Conservation (phyloP, 129 eudicot species). For the Saussurea involucrata region DNA sequence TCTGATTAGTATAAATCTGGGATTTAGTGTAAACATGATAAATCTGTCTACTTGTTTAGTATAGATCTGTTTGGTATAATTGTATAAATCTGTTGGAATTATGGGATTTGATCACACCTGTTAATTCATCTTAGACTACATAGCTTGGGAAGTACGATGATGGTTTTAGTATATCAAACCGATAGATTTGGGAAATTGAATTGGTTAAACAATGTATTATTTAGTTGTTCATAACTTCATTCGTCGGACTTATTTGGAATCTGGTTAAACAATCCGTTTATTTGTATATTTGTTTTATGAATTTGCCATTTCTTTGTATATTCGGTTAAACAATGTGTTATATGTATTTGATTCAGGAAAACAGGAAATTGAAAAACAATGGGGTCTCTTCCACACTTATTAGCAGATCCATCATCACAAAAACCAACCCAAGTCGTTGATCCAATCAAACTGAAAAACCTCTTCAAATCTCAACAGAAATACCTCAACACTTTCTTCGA, state of each 20-base stretch:
- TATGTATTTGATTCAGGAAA: neutral
- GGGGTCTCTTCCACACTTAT: constrained; percentile 46
- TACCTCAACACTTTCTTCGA: constrained; percentile 86
- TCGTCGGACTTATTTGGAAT: neutral
- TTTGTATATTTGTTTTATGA: neutral
- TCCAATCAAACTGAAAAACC: constrained; percentile 49
- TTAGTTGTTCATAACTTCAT: neutral
- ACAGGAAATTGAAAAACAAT: constrained; percentile 6
- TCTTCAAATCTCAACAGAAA: constrained; percentile 79
- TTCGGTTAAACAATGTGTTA: neutral
- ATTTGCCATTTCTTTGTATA: neutral
- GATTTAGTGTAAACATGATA: neutral
- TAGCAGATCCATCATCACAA: constrained; percentile 10
- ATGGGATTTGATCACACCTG: neutral
- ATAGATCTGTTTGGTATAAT: neutral
- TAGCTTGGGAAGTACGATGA: neutral
- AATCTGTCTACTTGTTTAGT: neutral
- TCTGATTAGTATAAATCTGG: neutral
- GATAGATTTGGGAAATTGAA: neutral
- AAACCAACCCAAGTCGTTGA: constrained; percentile 26
- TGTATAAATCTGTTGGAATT: neutral
- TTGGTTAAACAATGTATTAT: neutral
- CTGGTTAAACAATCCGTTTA: neutral
- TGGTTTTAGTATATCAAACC: neutral
- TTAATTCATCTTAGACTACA: neutral